Conservation (phyloP, 2,329 filamentous ascomycete species). For the Leptographium flavum region DNA sequence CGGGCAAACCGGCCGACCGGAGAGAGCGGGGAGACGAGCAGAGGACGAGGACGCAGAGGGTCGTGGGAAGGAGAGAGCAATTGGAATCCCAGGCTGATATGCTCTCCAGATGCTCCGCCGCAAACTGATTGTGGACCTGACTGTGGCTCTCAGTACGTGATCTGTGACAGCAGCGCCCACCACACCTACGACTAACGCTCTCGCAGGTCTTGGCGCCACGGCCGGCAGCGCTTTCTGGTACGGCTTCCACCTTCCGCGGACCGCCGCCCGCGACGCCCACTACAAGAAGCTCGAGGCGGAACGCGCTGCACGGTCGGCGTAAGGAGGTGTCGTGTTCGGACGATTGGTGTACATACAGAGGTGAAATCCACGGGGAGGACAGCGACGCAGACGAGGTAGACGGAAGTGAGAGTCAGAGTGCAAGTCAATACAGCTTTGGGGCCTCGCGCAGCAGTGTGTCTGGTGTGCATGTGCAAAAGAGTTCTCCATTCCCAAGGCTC, state of each 20-base stretch:
- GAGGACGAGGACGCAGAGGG: not conserved
- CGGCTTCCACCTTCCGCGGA: slow-evolving; percentile 48
- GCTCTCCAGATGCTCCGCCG: slow-evolving; percentile 42
- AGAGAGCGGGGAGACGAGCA: not conserved
- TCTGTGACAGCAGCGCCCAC: not conserved
- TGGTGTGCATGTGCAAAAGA: too few species aligned
- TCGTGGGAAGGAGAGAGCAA: not conserved
- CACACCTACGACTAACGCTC: too few species aligned
- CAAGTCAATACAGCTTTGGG: too few species aligned
- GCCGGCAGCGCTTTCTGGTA: slow-evolving; percentile 47
- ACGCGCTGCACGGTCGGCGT: slow-evolving; percentile 24
- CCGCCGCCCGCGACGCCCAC: slow-evolving; percentile 41
- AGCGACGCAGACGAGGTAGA: too few species aligned
- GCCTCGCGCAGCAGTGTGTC: too few species aligned
- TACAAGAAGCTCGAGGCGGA: slow-evolving; percentile 44
- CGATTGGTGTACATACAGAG: not conserved
- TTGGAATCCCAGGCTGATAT: slow-evolving; percentile 3
- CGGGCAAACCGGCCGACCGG: not conserved
- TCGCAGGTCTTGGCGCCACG: slow-evolving; percentile 35
- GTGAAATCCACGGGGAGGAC: not conserved
- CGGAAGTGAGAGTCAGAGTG: too few species aligned
- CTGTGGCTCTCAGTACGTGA: slow-evolving; percentile 39
- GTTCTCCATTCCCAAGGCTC: too few species aligned
- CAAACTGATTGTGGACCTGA: slow-evolving; percentile 41
- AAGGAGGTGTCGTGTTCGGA: not conserved